Evolutionary conservation across 257 asterid genomes (phyloP), one percentile per base, ranked within the genome.

Genomic region (Salvia hispanica): DNA sequence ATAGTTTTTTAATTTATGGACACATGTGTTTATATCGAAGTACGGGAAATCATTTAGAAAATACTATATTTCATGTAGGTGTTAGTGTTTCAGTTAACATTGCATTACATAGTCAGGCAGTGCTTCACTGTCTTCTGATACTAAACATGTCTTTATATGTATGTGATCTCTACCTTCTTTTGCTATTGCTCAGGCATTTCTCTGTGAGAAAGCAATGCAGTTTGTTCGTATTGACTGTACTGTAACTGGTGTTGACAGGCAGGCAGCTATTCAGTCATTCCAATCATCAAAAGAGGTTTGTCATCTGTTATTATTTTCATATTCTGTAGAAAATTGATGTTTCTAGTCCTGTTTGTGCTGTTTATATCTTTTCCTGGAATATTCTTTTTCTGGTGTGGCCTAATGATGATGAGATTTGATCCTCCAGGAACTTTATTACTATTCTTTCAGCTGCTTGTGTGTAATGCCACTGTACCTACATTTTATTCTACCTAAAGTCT

Each of bases 211-310:
- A 83, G 87, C 84, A 58, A 77, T 85, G 69, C 82, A 82, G 50
- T 82, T 76, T 87, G 86, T 93, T 65, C 97, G 97, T 33, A 83
- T 93, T 79, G 97, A 93, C 74, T 85, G 95, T 79, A 76, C 82
- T 14, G 57, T 83, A 66, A 74, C 82, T 43, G 79, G 95, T 64
- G 50, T 50, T 16, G 97, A 93, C 54, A 82, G 99, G 69, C 86
- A 88, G 79, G 70, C 74, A 44, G 95, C 95, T 64, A 84, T 90
- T 67, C 85, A 78, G 71, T 77, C 88, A 67, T 93, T 93, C 77
- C 99, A 90, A 72, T 83, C 83, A 33, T 89, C 90, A 64, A 77
- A 77, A 70, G 83, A 91, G 99, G 97, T 86, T 67, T 0, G 67
- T 21, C 36, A 52, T 74, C 55, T 62, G 48, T 66, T 74, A 64